Evolutionary conservation across 495 filamentous ascomycete genomes (phyloP), one percentile per base, ranked within the genome.

Genomic region (Jackrogersella multiformis): DNA sequence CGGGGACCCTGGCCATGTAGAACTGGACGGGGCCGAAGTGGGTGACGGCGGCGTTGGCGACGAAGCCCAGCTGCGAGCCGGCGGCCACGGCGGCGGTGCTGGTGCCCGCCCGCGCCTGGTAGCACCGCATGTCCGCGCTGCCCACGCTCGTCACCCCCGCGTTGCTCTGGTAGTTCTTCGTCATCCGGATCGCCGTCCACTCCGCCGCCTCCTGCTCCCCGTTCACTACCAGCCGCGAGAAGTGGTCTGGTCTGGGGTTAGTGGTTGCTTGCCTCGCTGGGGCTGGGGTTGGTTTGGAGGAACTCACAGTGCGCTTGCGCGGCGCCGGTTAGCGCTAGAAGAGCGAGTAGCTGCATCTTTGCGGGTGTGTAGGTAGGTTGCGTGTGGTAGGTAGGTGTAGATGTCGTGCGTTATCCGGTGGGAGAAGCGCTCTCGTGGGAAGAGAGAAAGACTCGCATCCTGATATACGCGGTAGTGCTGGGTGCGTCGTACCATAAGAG

Each of bases 1-100:
- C 78, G 34, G 82, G 82, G 1, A 80, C 81, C 18, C 75, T 73
- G 4, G 81, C 82, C 79, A 84, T 82, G 72, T 83, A 82, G 56
- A 79, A 81, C 66, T 73, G 74, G 55, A 83, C 74, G 3, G 82
- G 81, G 5, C 82, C 81, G 39, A 78, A 79, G 66, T 84, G 81
- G 15, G 73, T 76, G 15, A 83, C 75, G n/a, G 68, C 72, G 0
- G 73, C 62, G 52, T 75, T 69, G 53, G 80, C 79, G 26, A 76
- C 77, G 67, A 83, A 83, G 26, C 78, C 77, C 0, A 84, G 67
- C n/a, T 59, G 73, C 0, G 55, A 60, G 21, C 81, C 80, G 1
- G 81, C 82, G 0, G 74, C 66, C 2, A 79, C 68, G 1, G 76
- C 74, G 0, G 78, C 74, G 3, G 73, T 77, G 35, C 26, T 38